Evolutionary conservation across 2,329 filamentous ascomycete species (phyloP).

Genomic region (Aspergillus sp.): DNA sequence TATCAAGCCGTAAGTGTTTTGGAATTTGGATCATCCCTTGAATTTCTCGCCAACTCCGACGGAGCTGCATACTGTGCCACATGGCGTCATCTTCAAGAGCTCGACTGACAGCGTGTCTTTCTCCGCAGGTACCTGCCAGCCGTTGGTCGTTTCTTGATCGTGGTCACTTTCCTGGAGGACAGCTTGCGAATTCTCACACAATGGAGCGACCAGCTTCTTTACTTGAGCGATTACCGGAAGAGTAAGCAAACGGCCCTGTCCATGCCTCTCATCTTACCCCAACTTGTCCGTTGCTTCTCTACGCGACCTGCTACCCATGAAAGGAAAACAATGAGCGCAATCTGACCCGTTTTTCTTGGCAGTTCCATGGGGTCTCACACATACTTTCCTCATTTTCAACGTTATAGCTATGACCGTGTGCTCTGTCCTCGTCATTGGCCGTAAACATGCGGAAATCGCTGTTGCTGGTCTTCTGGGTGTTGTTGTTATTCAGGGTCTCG

Average conservation of each 20-base stretch:
- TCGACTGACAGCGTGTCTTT: slow-evolving; percentile 32
- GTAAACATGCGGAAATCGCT: slow-evolving; percentile 90
- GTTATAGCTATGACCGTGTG: slow-evolving; percentile 82
- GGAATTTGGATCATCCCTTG: background rate
- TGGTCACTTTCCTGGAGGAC: slow-evolving; percentile 97
- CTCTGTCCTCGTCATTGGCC: slow-evolving; percentile 82
- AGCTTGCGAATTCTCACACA: slow-evolving; percentile 94
- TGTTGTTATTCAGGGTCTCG: slow-evolving; percentile 88
- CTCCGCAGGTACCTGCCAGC: slow-evolving; percentile 78
- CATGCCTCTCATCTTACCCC: background rate
- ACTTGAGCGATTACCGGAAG: slow-evolving; percentile 86
- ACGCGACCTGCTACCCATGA: background rate
- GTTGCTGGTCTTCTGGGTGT: slow-evolving; percentile 87
- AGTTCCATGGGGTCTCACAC: slow-evolving; percentile 88
- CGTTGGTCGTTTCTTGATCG: slow-evolving; percentile 95
- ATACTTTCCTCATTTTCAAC: slow-evolving; percentile 89
- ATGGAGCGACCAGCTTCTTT: slow-evolving; percentile 92
- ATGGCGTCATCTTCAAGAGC: background rate
- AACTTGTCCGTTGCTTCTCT: background rate
- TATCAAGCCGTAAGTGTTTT: slow-evolving; percentile 78
- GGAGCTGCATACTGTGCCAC: background rate
- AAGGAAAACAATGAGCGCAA: slow-evolving; percentile 13
- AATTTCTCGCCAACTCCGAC: background rate
- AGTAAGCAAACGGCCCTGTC: slow-evolving; percentile 60
- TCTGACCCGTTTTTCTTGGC: slow-evolving; percentile 15